phyloP scores from a whole-genome alignment of 2,329 filamentous ascomycete genomes.

The Trichoderma brevicompactum region DNA sequence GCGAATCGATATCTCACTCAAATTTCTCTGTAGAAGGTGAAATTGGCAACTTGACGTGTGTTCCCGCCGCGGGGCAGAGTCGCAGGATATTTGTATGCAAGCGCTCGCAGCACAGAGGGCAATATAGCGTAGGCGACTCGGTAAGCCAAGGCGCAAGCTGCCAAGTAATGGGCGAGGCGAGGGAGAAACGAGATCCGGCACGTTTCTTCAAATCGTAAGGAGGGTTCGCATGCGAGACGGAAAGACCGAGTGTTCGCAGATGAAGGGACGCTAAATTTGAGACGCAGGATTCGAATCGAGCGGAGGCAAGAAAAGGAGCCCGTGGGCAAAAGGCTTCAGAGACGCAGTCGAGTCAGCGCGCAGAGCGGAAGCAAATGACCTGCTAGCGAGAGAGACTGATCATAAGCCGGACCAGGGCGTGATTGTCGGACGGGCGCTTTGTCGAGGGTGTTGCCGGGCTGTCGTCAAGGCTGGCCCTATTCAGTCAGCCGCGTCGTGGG shows the following conservation, averaged over 20 bases:
- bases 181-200: slow-evolving; percentile 20
- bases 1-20: not conserved
- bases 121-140: slow-evolving; percentile 7
- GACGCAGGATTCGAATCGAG: slow-evolving; percentile 6
- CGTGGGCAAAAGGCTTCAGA: slow-evolving; percentile 8
- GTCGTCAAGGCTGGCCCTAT: slow-evolving; percentile 39
- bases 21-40: not conserved
- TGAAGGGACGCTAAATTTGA: slow-evolving; percentile 5
- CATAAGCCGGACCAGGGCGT: slow-evolving; percentile 24
- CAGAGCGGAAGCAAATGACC: slow-evolving; percentile 7
- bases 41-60: not conserved
- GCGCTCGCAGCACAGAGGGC: not conserved
- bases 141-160: slow-evolving; percentile 1
- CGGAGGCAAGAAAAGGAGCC: slow-evolving; percentile 21
- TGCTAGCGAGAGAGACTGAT: slow-evolving; percentile 20
- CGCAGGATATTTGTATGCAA: slow-evolving; percentile 22
- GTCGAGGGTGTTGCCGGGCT: slow-evolving; percentile 31
- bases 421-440: slow-evolving; percentile 21
- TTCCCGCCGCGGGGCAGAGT: slow-evolving; percentile 20
- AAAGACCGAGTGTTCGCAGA: slow-evolving; percentile 12
- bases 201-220: slow-evolving; percentile 19
- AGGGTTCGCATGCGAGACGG: slow-evolving; percentile 17
- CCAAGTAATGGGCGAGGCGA: not conserved
- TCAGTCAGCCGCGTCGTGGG: slow-evolving; percentile 35
- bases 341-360: slow-evolving; percentile 24